Base-by-base conservation (phyloP, 2,329 filamentous ascomycete species). In the Salinomyces thailandicus region DNA sequence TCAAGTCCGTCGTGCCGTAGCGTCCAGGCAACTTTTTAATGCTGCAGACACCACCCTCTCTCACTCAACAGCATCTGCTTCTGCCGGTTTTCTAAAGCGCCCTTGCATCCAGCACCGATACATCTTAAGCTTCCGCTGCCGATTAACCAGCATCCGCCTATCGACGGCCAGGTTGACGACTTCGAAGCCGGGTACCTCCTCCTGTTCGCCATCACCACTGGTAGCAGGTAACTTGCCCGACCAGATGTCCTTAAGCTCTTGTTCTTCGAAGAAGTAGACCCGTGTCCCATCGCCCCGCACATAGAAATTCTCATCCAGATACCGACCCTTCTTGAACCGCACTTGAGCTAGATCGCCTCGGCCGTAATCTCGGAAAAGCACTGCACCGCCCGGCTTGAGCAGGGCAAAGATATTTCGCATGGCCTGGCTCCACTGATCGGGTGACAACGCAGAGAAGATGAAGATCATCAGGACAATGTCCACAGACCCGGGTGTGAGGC, bases 71-170 rank as follows among this genome's bases (percentile, higher is more conserved):
- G n/a, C n/a, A n/a, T n/a, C n/a, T n/a, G n/a, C n/a, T n/a, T n/a
- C 20, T 20, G 4, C 30, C 6, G 63, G 57, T 64, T 87, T 89
- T 52, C 71, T 75, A 59, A 91, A 93, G 3, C 77, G 75, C 18
- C 82, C 85, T 61, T 93, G 85, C 58, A 93, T 75, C 86, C 91
- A 98, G 67, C 89, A 96, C 43, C 91, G 77, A 62, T 96, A 96
- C 91, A 98, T 98, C 65, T 96, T 98, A 33, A 94, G 68, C 62
- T 86, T 81, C 53, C 80, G 75, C 37, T 87, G 84, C 46, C 91
- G 77, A 59, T 98, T 98, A 38, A 98, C 85, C 37, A 98, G 71
- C 67, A 98, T 72, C 41, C 91, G 77, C 47, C 85, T 78, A 58
- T 98, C 91, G 37, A 89, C 73, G 17, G 81, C 91, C 22, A 96